Evolutionary conservation across 2,329 filamentous ascomycete genomes (phyloP).

Genomic region (Akanthomyces dipterigenus): DNA sequence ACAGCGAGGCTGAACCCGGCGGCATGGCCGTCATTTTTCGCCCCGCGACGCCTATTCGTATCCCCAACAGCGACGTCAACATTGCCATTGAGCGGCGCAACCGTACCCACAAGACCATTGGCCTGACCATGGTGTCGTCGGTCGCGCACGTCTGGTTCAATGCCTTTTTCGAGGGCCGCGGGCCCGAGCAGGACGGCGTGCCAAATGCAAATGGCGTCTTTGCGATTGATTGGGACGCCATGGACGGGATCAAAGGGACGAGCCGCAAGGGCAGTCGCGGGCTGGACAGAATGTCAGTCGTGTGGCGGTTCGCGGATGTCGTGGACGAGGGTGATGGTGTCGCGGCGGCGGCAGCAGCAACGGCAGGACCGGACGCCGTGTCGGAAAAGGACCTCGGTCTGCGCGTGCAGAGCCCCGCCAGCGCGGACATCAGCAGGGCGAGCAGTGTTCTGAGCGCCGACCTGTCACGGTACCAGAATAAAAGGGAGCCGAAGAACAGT

Average conservation of each 20-base stretch:
- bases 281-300: conserved; percentile 74
- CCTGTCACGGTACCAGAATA: not conserved
- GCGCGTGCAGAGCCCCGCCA: conserved; percentile 56
- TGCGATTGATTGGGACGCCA: conserved; percentile 53
- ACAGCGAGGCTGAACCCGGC: conserved; percentile 44
- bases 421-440: conserved; percentile 62
- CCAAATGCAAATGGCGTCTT: conserved; percentile 61
- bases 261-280: conserved; percentile 73
- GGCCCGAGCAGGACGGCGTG: conserved; percentile 59
- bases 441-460: conserved; percentile 54
- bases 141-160: conserved; percentile 98
- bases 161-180: conserved; percentile 78
- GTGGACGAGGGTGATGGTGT: conserved; percentile 35
- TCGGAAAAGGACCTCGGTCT: conserved; percentile 62
- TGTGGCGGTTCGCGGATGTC: conserved; percentile 57
- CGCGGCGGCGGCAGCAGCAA: conserved; percentile 35
- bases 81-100: conserved; percentile 84
- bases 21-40: conserved; percentile 74
- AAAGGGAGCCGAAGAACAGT: conserved; percentile 4
- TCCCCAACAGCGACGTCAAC: conserved; percentile 82
- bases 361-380: conserved; percentile 40
- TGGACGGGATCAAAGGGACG: conserved; percentile 94
- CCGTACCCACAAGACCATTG: conserved; percentile 67
- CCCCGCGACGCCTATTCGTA: conserved; percentile 58
- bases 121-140: conserved; percentile 83